Evolutionary conservation across 2,329 filamentous ascomycete genomes (phyloP), one percentile per base, ranked within the genome.

Genomic region (Amesomyces nigricolor): DNA sequence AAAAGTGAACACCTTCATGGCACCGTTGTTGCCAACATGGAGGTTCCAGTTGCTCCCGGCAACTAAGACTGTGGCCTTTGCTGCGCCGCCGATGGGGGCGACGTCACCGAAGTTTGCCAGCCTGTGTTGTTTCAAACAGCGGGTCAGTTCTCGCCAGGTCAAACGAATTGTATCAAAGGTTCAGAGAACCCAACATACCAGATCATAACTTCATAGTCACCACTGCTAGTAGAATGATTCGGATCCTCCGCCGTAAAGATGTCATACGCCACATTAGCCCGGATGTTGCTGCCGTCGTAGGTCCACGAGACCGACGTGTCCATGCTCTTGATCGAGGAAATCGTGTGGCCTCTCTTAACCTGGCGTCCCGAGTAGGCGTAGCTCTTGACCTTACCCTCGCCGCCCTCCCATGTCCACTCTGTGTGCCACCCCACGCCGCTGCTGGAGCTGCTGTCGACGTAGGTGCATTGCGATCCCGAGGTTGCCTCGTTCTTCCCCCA

Each of bases 171-270:
- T 29, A 19, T 19, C 3, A 19, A 19, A 19, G 17, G 17, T 29
- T 38, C 10, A 3, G 30, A 32, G 30, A 30, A 2, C 32, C 3
- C 0, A 38, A 29, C 13, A 3, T 22, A 67, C 83, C 83, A 87
- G 61, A 87, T 75, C 83, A 87, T 87, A 62, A 86, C 72, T 68
- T 86, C 83, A 64, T 81, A 85, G 30, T 69, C 68, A 1, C 78
- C 73, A 16, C 72, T 72, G 40, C 56, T 64, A 51, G 63, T 68
- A 39, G 51, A 56, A 45, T 66, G 66, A 26, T 65, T 57, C 16
- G 60, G 60, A 42, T 76, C 72, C 29, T 68, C 64, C 7, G 72
- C 71, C 14, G 81, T 81, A 70, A 86, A 86, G 49, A 85, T 68
- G 65, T 85, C 81, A 63, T 83, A 86, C 13, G 81, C 73, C 14